These are phyloP conservation scores for Eruca vesicaria DNA, from an alignment of 441 rosid genomes.

Conservation along the genomic window DNA sequence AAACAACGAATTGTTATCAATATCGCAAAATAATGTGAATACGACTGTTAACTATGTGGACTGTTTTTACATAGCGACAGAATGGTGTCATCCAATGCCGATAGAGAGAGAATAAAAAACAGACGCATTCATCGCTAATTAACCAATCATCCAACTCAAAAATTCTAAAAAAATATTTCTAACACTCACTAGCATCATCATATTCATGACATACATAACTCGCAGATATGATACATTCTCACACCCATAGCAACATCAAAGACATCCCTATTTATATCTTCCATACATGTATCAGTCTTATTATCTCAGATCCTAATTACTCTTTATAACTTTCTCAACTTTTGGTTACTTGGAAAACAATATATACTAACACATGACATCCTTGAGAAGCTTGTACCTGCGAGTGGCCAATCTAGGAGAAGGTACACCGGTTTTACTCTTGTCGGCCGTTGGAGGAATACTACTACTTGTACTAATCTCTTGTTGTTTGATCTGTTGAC, in stretches of 20 bases:
- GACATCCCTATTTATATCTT: slow-evolving; percentile 23
- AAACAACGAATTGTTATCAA: background rate
- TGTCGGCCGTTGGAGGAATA: slow-evolving; percentile 34
- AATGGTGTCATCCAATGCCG: slow-evolving; percentile 3
- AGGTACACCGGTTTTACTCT: slow-evolving; percentile 39
- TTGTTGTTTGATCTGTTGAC: slow-evolving; percentile 54
- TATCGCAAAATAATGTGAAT: background rate
- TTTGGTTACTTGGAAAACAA: slow-evolving; percentile 1
- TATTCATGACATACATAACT: slow-evolving; percentile 17
- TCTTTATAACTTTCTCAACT: background rate
- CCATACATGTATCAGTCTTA: slow-evolving; percentile 22
- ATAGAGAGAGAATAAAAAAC: background rate
- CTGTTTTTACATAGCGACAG: background rate
- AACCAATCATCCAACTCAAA: slow-evolving; percentile 5
- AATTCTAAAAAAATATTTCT: background rate
- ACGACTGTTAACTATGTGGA: background rate
- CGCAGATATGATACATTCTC: slow-evolving; percentile 22
- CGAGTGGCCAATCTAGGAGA: background rate
- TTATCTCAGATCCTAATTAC: slow-evolving; percentile 14
- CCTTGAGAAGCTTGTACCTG: slow-evolving; percentile 3
- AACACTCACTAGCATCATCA: slow-evolving; percentile 17
- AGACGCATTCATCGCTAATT: background rate
- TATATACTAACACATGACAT: slow-evolving; percentile 32
- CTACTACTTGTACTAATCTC: slow-evolving; percentile 31
- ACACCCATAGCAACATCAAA: slow-evolving; percentile 14